These are phyloP conservation scores for Aaosphaeria arxii DNA, from an alignment of 2,329 filamentous ascomycete genomes.

Conservation along the genomic window DNA sequence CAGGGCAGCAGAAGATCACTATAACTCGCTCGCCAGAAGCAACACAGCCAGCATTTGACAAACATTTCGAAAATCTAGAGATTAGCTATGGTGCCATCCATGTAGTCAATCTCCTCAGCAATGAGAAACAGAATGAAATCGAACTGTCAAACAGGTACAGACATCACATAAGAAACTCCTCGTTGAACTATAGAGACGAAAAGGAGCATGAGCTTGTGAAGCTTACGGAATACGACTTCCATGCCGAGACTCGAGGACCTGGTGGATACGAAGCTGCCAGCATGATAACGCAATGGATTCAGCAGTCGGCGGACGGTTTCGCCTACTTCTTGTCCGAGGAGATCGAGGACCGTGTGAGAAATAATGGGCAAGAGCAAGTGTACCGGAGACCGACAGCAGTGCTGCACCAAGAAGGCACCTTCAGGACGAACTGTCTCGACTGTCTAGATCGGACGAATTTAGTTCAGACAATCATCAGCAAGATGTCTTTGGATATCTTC, in stretches of 20 bases:
- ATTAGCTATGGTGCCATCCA: constrained; percentile 86
- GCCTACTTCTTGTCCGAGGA: constrained; percentile 88
- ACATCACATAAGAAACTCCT: constrained; percentile 70
- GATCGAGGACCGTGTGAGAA: constrained; percentile 50
- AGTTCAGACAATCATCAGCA: constrained; percentile 92
- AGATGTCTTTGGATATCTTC: constrained; percentile 87
- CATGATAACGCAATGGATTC: constrained; percentile 75
- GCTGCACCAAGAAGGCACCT: constrained; percentile 90
- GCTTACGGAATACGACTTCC: constrained; percentile 91
- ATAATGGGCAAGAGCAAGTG: constrained; percentile 40
- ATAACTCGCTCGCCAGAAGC: constrained; percentile 86
- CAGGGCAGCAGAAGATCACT: constrained; percentile 90
- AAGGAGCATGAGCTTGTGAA: constrained; percentile 71
- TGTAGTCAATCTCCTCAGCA: constrained; percentile 90
- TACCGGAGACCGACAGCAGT: constrained; percentile 59
- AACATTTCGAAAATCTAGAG: constrained; percentile 87
- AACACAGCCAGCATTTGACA: constrained; percentile 91
- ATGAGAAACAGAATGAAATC: constrained; percentile 79
- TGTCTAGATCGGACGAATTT: constrained; percentile 95
- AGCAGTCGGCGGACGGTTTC: constrained; percentile 78
- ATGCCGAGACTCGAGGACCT: constrained; percentile 85
- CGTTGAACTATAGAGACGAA: constrained; percentile 57
- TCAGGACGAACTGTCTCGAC: constrained; percentile 93
- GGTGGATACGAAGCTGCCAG: constrained; percentile 88
- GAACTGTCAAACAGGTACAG: constrained; percentile 80